A percentile compares a stretch with the other conserved stretches of the same genome.
These are phyloP conservation scores for Hypoxylon sp. DNA, from an alignment of 2,329 filamentous ascomycete species.

Conservation along the genomic window DNA sequence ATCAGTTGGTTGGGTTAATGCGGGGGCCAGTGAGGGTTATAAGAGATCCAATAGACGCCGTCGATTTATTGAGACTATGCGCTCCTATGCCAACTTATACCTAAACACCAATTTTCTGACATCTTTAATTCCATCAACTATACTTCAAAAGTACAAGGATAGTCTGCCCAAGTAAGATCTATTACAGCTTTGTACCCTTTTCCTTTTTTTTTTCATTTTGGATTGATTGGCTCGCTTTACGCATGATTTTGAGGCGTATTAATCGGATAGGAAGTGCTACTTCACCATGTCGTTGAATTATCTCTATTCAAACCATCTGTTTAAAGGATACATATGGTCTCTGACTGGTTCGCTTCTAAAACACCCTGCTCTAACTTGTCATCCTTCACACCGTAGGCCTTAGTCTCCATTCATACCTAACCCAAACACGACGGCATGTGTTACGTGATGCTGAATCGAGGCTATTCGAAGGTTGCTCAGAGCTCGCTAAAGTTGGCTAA, in stretches of 20 bases:
- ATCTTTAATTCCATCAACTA: neutral
- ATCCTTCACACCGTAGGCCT: neutral
- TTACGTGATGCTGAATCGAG: constrained; percentile 1
- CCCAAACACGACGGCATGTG: constrained; percentile 4
- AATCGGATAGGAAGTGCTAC: neutral
- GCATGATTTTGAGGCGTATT: neutral
- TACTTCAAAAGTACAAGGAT: neutral
- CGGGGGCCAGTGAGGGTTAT: constrained; percentile 22
- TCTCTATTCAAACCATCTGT: neutral
- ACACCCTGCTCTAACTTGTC: constrained; percentile 1
- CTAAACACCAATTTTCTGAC: neutral
- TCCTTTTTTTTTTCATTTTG: neutral
- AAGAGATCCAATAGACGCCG: constrained; percentile 32
- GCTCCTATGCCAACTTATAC: neutral
- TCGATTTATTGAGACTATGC: neutral
- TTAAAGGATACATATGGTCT: neutral
- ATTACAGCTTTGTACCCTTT: neutral
- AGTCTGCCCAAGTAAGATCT: neutral
- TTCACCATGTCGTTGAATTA: neutral
- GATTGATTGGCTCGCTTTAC: neutral
- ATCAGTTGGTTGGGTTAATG: constrained; percentile 20
- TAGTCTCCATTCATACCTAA: constrained; percentile 12
- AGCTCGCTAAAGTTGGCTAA: constrained; percentile 25
- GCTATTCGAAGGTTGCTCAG: constrained; percentile 11
- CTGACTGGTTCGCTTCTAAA: neutral